Evolutionary conservation across 495 filamentous ascomycete species (phyloP).

Genomic region (Penicillium malachiteum): DNA sequence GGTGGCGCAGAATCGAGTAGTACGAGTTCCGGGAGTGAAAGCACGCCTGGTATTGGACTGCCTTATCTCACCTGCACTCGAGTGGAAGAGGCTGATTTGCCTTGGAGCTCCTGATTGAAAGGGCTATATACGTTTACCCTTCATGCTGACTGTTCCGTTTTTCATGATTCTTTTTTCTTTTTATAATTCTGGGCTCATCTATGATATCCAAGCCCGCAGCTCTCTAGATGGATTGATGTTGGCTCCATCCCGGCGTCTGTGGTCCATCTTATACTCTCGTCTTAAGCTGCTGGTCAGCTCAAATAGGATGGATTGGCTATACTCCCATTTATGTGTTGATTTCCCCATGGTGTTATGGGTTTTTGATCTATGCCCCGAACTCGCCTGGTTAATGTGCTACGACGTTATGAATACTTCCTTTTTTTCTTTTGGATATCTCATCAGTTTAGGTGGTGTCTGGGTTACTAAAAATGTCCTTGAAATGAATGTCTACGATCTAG

Average conservation of each 20-base stretch:
- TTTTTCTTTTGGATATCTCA: background rate
- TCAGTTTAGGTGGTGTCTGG: background rate
- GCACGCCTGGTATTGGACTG: slow-evolving; percentile 35
- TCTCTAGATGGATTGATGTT: too few relatives aligned
- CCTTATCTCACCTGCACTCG: slow-evolving; percentile 80
- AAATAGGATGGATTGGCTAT: slow-evolving; percentile 4
- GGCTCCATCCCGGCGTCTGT: too few relatives aligned
- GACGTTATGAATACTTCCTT: slow-evolving; percentile 19
- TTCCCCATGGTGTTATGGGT: slow-evolving; percentile 19
- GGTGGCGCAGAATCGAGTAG: slow-evolving; percentile 24
- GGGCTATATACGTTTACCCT: background rate
- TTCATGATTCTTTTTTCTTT: background rate
- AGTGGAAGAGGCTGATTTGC: slow-evolving; percentile 73
- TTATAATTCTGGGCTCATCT: too few relatives aligned
- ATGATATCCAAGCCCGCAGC: too few relatives aligned
- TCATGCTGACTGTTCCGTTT: background rate
- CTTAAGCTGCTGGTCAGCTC: slow-evolving; percentile 19
- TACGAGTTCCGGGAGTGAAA: slow-evolving; percentile 13
- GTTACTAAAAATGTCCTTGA: background rate
- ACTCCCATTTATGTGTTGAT: slow-evolving; percentile 2
- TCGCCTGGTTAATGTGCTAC: slow-evolving; percentile 20
- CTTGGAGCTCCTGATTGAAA: slow-evolving; percentile 57
- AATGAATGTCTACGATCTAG: background rate
- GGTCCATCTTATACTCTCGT: background rate
- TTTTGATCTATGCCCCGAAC: slow-evolving; percentile 13